These are phyloP conservation scores for Cladophialophora psammophila DNA, from an alignment of 2,329 filamentous ascomycete species.

Conservation along the genomic window DNA sequence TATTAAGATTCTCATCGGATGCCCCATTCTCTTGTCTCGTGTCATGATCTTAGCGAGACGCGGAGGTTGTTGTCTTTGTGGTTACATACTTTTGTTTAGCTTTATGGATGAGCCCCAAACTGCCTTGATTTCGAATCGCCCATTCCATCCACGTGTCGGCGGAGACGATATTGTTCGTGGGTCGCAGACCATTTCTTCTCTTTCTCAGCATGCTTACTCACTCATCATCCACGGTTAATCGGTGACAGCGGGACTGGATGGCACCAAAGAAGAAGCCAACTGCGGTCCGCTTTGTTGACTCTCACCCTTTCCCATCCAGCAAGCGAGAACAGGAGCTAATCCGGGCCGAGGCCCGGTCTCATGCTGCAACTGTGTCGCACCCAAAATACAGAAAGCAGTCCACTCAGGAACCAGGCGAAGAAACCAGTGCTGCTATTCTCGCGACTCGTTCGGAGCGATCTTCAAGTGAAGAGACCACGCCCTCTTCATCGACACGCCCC, in stretches of 20 bases:
- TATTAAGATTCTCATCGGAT: background rate
- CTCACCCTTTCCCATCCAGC: conserved; percentile 13
- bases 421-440: background rate
- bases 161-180: background rate
- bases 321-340: conserved; percentile 18
- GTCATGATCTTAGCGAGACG: background rate
- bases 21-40: background rate
- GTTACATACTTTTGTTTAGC: background rate
- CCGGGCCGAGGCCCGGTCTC: conserved; percentile 5
- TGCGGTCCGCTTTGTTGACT: conserved; percentile 15
- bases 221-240: background rate
- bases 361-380: conserved; percentile 14
- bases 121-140: background rate
- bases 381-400: conserved; percentile 7
- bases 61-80: background rate
- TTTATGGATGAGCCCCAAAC: background rate
- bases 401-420: background rate
- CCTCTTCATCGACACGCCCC: background rate
- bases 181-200: background rate
- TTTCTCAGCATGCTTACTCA: conserved; percentile 1
- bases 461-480: background rate
- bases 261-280: conserved; percentile 3
- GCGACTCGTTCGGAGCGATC: background rate
- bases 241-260: conserved; percentile 4
- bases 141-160: background rate